phyloP scores from a whole-genome alignment of 2,329 filamentous ascomycete species.

The Parasarocladium wereldwijsianum region DNA sequence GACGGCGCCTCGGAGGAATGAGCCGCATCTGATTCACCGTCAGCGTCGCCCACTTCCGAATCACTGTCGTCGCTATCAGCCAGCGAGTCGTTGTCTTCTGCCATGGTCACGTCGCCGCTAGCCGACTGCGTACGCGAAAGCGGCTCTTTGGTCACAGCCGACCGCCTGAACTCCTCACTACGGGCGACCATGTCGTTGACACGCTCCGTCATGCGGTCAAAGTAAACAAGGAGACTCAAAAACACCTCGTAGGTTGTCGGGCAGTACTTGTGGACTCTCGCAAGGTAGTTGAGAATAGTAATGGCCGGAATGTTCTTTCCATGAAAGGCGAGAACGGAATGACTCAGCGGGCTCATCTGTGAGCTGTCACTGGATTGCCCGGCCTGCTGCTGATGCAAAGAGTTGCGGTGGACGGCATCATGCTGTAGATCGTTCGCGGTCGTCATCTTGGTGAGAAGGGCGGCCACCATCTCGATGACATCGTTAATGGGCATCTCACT shows the following conservation, averaged over 20 bases:
- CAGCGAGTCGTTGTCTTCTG: slow-evolving; percentile 12
- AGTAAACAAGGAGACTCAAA: slow-evolving; percentile 86
- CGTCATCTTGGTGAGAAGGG: slow-evolving; percentile 90
- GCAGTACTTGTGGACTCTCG: slow-evolving; percentile 95
- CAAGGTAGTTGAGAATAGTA: slow-evolving; percentile 89
- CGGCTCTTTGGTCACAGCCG: slow-evolving; percentile 11
- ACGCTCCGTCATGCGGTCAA: slow-evolving; percentile 95
- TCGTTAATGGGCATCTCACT: slow-evolving; percentile 94
- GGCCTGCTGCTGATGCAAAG: slow-evolving; percentile 41
- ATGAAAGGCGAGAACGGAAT: slow-evolving; percentile 80
- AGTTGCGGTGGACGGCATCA: slow-evolving; percentile 69
- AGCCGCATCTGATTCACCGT: slow-evolving; percentile 19
- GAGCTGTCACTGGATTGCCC: slow-evolving; percentile 34
- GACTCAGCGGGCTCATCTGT: slow-evolving; percentile 43
- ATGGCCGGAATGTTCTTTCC: slow-evolving; percentile 97
- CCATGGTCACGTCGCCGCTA: slow-evolving; percentile 15
- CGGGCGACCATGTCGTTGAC: slow-evolving; percentile 72
- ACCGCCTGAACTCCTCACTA: slow-evolving; percentile 38
- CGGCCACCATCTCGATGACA: slow-evolving; percentile 98
- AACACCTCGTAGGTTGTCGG: slow-evolving; percentile 98
- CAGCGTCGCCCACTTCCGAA: slow-evolving; percentile 34
- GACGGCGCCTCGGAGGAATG: slow-evolving; percentile 13
- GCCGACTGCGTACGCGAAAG: slow-evolving; percentile 12
- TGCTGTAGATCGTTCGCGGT: slow-evolving; percentile 92
- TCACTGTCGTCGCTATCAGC: slow-evolving; percentile 26